phyloP scores from a whole-genome alignment of 441 rosid species.

The Viola pubescens region DNA sequence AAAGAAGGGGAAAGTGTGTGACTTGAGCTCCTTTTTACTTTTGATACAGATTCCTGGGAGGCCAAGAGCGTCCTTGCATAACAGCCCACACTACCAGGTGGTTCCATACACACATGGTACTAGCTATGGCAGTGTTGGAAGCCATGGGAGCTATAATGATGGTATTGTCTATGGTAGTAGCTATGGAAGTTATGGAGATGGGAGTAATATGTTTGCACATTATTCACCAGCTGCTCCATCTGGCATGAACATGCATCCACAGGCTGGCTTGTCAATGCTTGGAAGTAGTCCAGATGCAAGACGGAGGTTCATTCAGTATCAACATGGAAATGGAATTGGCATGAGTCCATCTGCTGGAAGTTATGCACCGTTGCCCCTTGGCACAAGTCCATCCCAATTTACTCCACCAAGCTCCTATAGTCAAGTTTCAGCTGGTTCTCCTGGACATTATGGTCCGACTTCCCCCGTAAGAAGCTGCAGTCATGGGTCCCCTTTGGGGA shows the following conservation, averaged over 20 bases:
- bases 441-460: conserved; percentile 95
- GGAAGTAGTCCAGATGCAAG: conserved; percentile 97
- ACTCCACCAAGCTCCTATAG: conserved; percentile 77
- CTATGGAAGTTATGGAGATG: conserved; percentile 92
- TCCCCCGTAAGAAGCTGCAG: conserved; percentile 88
- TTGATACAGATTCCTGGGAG: conserved; percentile 63
- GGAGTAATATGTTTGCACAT: conserved; percentile 64
- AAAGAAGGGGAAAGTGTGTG: background rate
- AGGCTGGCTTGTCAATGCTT: conserved; percentile 60
- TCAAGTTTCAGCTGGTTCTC: conserved; percentile 73
- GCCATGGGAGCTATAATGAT: conserved; percentile 95
- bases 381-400: conserved; percentile 95
- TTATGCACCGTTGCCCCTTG: conserved; percentile 88
- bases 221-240: conserved; percentile 93
- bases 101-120: conserved; percentile 64
- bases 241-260: conserved; percentile 70
- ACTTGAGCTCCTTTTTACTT: background rate
- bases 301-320: conserved; percentile 59
- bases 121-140: conserved; percentile 96
- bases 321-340: conserved; percentile 85
- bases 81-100: conserved; percentile 77
- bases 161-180: too few relatives aligned
- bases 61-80: conserved; percentile 56
- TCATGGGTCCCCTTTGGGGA: conserved; percentile 95
- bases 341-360: conserved; percentile 90